phyloP scores from a whole-genome alignment of 1,139 yeast genomes.

The Wickerhamomyces sp. region DNA sequence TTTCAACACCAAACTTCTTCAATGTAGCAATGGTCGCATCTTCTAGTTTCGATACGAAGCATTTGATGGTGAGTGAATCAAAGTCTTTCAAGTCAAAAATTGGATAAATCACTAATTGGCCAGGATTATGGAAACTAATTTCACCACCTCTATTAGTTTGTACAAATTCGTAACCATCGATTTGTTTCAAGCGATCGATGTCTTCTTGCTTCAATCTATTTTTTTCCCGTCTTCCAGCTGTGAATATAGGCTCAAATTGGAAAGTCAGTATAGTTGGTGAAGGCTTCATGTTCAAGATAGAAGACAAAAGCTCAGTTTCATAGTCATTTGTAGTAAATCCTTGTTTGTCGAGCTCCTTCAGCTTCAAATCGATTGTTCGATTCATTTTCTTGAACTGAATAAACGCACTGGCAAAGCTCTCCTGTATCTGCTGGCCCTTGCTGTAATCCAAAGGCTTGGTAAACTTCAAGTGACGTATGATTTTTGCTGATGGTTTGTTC shows the following conservation, averaged over 20 bases:
- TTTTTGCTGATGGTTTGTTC: conserved; percentile 29
- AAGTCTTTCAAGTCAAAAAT: conserved; percentile 70
- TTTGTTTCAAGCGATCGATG: conserved; percentile 25
- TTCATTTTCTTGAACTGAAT: conserved; percentile 58
- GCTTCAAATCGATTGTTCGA: conserved; percentile 40
- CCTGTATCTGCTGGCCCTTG: conserved; percentile 61
- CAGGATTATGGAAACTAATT: conserved; percentile 94
- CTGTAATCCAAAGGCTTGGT: conserved; percentile 49
- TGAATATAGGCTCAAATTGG: conserved; percentile 79
- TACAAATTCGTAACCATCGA: conserved; percentile 47
- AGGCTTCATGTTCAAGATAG: conserved; percentile 51
- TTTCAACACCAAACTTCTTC: conserved; percentile 24
- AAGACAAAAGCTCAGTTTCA: conserved; percentile 41
- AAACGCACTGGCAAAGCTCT: conserved; percentile 53
- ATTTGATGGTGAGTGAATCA: conserved; percentile 56
- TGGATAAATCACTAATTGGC: conserved; percentile 86
- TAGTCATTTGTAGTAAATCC: conserved; percentile 38
- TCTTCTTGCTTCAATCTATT: conserved; percentile 37
- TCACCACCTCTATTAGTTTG: conserved; percentile 95
- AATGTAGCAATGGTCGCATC: conserved; percentile 56
- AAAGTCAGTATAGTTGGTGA: conserved; percentile 67
- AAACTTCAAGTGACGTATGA: conserved; percentile 61
- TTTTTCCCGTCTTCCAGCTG: conserved; percentile 83
- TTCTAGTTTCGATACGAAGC: conserved; percentile 73
- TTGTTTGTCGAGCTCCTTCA: conserved; percentile 38